Evolutionary conservation across 176 grass and related monocot genomes (phyloP).

Genomic region (Aegilops umbellulata): DNA sequence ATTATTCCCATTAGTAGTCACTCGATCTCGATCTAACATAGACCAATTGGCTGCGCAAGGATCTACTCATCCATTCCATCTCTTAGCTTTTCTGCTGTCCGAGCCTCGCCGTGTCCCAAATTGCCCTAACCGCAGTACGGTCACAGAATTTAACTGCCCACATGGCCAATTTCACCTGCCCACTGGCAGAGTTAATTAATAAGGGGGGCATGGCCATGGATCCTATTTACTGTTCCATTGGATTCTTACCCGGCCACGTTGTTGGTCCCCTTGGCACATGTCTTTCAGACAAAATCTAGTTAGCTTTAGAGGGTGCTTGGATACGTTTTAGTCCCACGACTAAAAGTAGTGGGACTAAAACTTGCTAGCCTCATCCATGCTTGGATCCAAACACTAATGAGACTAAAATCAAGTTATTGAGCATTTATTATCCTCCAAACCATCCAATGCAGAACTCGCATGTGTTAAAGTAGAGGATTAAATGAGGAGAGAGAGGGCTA

Average conservation of each 20-base stretch:
- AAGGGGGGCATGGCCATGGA: not conserved
- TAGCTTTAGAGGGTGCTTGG: no score
- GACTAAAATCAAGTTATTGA: no score
- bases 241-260: constrained; percentile 25
- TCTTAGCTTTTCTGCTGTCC: not conserved
- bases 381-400: no score
- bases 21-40: constrained; percentile 34
- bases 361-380: no score
- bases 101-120: not conserved
- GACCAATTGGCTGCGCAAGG: constrained; percentile 33
- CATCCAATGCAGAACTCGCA: no score
- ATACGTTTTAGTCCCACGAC: no score
- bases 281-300: constrained; percentile 21
- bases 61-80: constrained; percentile 11
- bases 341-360: no score
- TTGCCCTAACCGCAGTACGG: constrained; percentile 3
- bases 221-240: constrained; percentile 43
- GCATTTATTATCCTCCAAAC: no score
- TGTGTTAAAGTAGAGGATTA: no score
- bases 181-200: not conserved
- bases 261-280: constrained; percentile 24
- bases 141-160: constrained; percentile 5
- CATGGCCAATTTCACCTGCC: not conserved
- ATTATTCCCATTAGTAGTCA: constrained; percentile 5
- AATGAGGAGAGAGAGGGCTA: no score